Percentiles rank a stretch among this genome's conserved stretches.
These are phyloP conservation scores for Beauveria brongniartii DNA, from an alignment of 2,329 filamentous ascomycete genomes.

Conservation along the genomic window DNA sequence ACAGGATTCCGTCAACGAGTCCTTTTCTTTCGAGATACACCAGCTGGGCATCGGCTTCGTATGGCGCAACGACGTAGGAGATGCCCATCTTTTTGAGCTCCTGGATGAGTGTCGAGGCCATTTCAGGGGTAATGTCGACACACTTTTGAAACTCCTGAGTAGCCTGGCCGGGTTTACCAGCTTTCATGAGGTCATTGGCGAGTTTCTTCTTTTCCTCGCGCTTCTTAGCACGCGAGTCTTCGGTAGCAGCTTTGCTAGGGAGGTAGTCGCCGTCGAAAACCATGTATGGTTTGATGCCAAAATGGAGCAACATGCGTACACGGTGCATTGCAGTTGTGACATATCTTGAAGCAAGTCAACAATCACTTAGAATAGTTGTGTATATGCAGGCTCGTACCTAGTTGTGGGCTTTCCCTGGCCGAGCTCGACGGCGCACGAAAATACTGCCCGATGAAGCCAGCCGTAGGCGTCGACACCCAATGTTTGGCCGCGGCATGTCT, in stretches of 20 bases:
- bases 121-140: slow-evolving; percentile 90
- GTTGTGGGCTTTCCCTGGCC: slow-evolving; percentile 80
- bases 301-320: slow-evolving; percentile 89
- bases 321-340: slow-evolving; percentile 85
- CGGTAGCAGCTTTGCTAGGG: slow-evolving; percentile 85
- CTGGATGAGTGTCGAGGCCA: slow-evolving; percentile 87
- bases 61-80: slow-evolving; percentile 88
- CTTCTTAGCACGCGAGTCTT: slow-evolving; percentile 64
- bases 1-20: slow-evolving; percentile 78
- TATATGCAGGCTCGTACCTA: slow-evolving; percentile 49
- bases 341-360: slow-evolving; percentile 47
- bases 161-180: slow-evolving; percentile 74
- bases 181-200: slow-evolving; percentile 71
- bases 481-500: slow-evolving; percentile 78
- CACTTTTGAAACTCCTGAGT: slow-evolving; percentile 87
- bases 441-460: slow-evolving; percentile 91
- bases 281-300: slow-evolving; percentile 87
- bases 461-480: slow-evolving; percentile 96
- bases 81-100: slow-evolving; percentile 75
- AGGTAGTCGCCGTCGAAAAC: slow-evolving; percentile 95
- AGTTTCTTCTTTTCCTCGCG: slow-evolving; percentile 68
- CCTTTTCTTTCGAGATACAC: slow-evolving; percentile 87
- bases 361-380: no score
- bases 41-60: slow-evolving; percentile 95
- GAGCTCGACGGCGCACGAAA: slow-evolving; percentile 84